Conservation (phyloP, 2,329 filamentous ascomycete species). For the Venturia aucupariae region DNA sequence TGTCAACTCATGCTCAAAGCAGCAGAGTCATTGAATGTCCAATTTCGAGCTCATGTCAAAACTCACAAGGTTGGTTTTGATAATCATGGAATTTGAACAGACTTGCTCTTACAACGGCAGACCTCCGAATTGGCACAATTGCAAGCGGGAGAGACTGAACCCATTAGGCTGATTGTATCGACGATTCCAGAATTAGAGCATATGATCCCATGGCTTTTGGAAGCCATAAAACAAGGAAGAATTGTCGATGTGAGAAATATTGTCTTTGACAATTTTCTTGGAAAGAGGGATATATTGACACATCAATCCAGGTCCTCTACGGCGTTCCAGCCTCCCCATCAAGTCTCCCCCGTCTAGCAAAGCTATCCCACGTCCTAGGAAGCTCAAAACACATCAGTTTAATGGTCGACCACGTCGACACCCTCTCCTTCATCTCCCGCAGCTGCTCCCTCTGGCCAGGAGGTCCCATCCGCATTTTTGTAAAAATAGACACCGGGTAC, state of each 20-base stretch:
- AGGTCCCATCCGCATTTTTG: conserved; percentile 43
- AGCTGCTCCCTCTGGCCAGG: neutral
- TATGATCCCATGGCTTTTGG: conserved; percentile 49
- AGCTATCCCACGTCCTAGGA: conserved; percentile 33
- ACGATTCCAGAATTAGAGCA: conserved; percentile 67
- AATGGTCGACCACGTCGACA: conserved; percentile 3
- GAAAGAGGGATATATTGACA: no score
- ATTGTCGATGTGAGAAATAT: conserved; percentile 37
- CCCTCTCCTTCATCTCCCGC: neutral
- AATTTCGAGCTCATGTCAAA: conserved; percentile 71
- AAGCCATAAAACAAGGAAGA: conserved; percentile 38
- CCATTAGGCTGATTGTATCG: conserved; percentile 58
- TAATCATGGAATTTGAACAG: neutral
- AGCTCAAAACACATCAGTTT: conserved; percentile 1
- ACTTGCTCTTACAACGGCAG: conserved; percentile 30
- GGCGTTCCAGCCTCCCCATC: conserved; percentile 59
- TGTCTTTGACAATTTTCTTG: no score
- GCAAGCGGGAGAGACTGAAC: conserved; percentile 54
- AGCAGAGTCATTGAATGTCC: conserved; percentile 47
- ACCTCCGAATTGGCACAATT: conserved; percentile 57
- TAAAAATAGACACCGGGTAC: conserved; percentile 69
- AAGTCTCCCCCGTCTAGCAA: conserved; percentile 49
- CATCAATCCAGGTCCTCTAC: conserved; percentile 50
- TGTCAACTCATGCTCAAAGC: conserved; percentile 64
- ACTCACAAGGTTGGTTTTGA: conserved; percentile 57